Evolutionary conservation across 1,139 yeast genomes (phyloP), one percentile per base, ranked within the genome.

Genomic region (Geotrichum cucujoidarum): DNA sequence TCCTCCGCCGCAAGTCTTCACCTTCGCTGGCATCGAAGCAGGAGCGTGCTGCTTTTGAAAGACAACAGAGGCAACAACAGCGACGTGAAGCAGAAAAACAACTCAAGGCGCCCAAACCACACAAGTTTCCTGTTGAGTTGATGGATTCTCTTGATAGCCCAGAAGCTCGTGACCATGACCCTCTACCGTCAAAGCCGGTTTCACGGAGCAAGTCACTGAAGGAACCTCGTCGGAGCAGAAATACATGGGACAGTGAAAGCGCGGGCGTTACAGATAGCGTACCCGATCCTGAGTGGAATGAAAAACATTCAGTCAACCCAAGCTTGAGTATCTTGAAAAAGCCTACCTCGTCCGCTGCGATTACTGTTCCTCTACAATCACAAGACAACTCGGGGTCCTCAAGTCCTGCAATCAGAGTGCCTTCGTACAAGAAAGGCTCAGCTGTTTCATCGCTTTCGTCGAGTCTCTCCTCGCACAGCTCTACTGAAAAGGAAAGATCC

Each of bases 101-200:
- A 6, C 46, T 51, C 14, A 51, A 54, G 20, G 65, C 65, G 1
- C 65, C 65, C 1, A 45, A 53, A 20, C 61, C 65, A 10, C 65
- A 61, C 43, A 52, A 55, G 18, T 62, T 62, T 47, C 65, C 65
- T 11, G 64, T 63, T 2, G 65, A 62, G 43, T 31, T 61, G 49
- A 53, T 61, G 52, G 53, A 48, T 36, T 44, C 44, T 8, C 39
- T 45, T 14, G 33, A 27, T n/a, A 33, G 22, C 17, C 16, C 14
- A 13, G 17, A 22, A 4, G 40, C 14, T 36, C 8, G n/a, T n/a
- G 29, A 35, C 4, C 5, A 16, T 20, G 39, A 8, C 16, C 22
- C 22, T 7, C 25, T 13, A 8, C 14, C 3, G 25, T 10, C 20
- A n/a, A n/a, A n/a, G 7, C n/a, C 25, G 4, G 14, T 35, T 21